Base-by-base conservation (phyloP, 2,329 filamentous ascomycete species). In the Microcera coccophila region DNA sequence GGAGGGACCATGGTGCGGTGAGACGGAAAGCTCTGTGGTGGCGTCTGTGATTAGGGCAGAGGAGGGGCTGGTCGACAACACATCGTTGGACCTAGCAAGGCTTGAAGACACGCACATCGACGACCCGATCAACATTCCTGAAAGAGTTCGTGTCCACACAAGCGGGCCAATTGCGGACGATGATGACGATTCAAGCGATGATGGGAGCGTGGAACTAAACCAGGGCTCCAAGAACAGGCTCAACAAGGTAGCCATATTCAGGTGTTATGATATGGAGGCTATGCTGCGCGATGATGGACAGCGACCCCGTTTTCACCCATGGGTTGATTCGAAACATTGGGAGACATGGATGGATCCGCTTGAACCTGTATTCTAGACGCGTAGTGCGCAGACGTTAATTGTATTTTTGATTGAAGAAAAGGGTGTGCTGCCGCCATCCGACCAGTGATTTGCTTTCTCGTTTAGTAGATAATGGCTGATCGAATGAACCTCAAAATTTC, bases 1-100 rank as follows among this genome's bases (percentile, higher is more conserved):
- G 3, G 52, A 55, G 19, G 53, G 53, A 0, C 53, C 50, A 1
- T 55, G 50, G 52, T 52, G 48, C 4, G 42, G 52, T 1, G 41
- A 49, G 17, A 49, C 39, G 1, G 50, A 55, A 4, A 40, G 48
- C 0, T 36, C 44, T 0, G 8, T 52, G 0, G 17, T 39, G 15
- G 34, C 20, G 32, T 3, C 36, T 24, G 20, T 52, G 1, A 47
- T 55, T 1, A 39, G 22, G 15, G 24, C 5, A 3, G 50, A 55
- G 29, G 53, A 55, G 12, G 39, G 43, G 1, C 1, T 2, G n/a
- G 5, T 16, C 15, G 29, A 16, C 8, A 32, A 32, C 1, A 29
- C 29, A 33, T 15, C 24, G 18, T 36, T 16, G 9, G 26, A 15
- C 3, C 2, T 14, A 15, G 10, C 9, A n/a, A 31, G 22, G 16